phyloP scores from a whole-genome alignment of 805 yeast genomes.

The Saccharomyces jurei region DNA sequence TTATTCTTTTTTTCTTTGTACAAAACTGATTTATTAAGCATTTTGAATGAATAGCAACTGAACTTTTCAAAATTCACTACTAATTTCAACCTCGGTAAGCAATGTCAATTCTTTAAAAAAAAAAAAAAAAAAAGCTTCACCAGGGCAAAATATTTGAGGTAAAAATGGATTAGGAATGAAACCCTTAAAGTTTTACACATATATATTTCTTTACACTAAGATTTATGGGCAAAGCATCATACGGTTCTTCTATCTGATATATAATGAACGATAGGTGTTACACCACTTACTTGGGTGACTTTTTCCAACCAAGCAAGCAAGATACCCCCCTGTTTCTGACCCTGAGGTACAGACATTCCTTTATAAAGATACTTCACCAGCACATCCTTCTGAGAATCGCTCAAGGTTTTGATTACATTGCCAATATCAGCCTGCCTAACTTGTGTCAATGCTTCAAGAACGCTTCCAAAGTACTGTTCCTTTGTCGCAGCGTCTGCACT shows the following conservation, averaged over 20 bases:
- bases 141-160: background rate
- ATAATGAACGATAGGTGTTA: slow-evolving; percentile 81
- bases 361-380: slow-evolving; percentile 79
- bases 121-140: background rate
- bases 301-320: slow-evolving; percentile 89
- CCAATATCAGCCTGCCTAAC: slow-evolving; percentile 63
- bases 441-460: slow-evolving; percentile 64
- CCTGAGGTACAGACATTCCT: slow-evolving; percentile 70
- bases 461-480: slow-evolving; percentile 41
- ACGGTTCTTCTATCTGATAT: slow-evolving; percentile 80
- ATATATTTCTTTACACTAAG: background rate
- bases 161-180: background rate
- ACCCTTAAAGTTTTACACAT: background rate
- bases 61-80: background rate
- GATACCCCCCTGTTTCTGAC: slow-evolving; percentile 80
- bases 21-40: background rate
- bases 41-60: background rate
- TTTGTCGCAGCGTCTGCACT: slow-evolving; percentile 51
- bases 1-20: background rate
- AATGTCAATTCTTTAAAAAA: background rate
- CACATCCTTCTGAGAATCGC: slow-evolving; percentile 60
- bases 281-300: slow-evolving; percentile 74
- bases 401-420: slow-evolving; percentile 49
- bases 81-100: background rate
- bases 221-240: slow-evolving; percentile 23